A percentile compares a stretch with the other conserved stretches of the same genome.
phyloP scores from a whole-genome alignment of 352 stramenopile genomes.

The Lagenidium giganteum region DNA sequence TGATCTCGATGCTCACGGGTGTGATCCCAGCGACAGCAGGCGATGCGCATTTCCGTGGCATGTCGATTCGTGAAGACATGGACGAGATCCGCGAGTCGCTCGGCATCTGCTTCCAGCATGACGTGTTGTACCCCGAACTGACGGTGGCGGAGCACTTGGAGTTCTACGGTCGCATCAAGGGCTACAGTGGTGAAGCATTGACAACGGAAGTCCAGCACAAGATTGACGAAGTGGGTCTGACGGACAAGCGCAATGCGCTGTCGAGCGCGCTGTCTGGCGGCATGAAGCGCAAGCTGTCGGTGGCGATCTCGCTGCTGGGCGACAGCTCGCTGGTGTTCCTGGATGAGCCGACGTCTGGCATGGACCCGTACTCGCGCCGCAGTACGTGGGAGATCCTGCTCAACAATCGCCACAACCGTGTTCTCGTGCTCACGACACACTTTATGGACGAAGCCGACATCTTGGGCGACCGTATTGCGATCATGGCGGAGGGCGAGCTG shows the following conservation, averaged over 20 bases:
- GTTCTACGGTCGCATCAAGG: constrained; percentile 41
- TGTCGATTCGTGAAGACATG: constrained; percentile 39
- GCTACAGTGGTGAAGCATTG: constrained; percentile 14
- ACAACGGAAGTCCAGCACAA: constrained; percentile 14
- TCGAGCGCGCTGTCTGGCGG: constrained; percentile 50
- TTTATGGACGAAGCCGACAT: constrained; percentile 54
- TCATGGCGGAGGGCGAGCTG: constrained; percentile 62
- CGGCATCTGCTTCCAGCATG: constrained; percentile 63
- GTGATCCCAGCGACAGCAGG: constrained; percentile 23
- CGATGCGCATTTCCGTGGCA: constrained; percentile 25
- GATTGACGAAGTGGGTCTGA: constrained; percentile 32
- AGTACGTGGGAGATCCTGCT: constrained; percentile 84
- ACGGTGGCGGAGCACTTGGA: constrained; percentile 50
- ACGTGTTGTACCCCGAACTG: constrained; percentile 51
- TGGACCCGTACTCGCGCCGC: constrained; percentile 44
- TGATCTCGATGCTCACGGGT: constrained; percentile 84
- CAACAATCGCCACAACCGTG: constrained; percentile 29
- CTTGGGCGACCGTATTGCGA: constrained; percentile 59
- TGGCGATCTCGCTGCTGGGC: constrained; percentile 79
- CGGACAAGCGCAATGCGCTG: constrained; percentile 27
- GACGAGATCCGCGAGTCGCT: constrained; percentile 43
- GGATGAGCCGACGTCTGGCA: constrained; percentile 17
- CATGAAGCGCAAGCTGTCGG: constrained; percentile 81
- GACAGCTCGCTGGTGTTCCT: constrained; percentile 21
- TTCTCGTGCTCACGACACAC: constrained; percentile 65